Evolutionary conservation across 2,329 filamentous ascomycete genomes (phyloP).

Genomic region (Madurella mycetomatis): DNA sequence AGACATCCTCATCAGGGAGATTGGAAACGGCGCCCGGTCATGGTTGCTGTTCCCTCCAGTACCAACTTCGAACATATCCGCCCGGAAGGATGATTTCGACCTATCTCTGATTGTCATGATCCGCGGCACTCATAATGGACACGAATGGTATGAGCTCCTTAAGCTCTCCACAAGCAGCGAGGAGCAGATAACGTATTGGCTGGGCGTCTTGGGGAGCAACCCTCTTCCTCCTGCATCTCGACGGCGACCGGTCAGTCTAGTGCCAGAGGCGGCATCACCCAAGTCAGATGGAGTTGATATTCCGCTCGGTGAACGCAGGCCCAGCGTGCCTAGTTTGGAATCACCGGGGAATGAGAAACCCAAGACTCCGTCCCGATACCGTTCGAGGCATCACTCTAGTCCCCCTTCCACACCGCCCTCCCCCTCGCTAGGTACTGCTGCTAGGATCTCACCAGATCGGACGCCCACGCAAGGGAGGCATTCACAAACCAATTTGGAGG

Average conservation of each 20-base stretch:
- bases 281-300: slow-evolving; percentile 28
- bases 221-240: slow-evolving; percentile 43
- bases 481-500: slow-evolving; percentile 13
- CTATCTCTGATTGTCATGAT: slow-evolving; percentile 84
- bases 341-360: slow-evolving; percentile 24
- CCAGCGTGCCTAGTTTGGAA: slow-evolving; percentile 16
- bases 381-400: slow-evolving; percentile 25
- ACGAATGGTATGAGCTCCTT: slow-evolving; percentile 80
- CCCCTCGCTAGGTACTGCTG: slow-evolving; percentile 18
- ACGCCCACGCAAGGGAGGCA: slow-evolving; percentile 37
- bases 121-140: slow-evolving; percentile 59
- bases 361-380: slow-evolving; percentile 36
- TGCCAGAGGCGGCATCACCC: slow-evolving; percentile 15
- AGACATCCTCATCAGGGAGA: slow-evolving; percentile 88
- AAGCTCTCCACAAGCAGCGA: slow-evolving; percentile 72
- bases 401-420: slow-evolving; percentile 17
- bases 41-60: slow-evolving; percentile 93
- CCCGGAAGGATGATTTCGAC: slow-evolving; percentile 65
- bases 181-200: slow-evolving; percentile 78
- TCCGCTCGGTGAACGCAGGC: slow-evolving; percentile 38
- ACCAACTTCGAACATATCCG: slow-evolving; percentile 68
- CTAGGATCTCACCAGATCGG: slow-evolving; percentile 31
- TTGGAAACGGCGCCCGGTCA: slow-evolving; percentile 64
- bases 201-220: slow-evolving; percentile 64
- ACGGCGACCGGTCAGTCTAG: slow-evolving; percentile 23